Evolutionary conservation across 148 eudicot species (phyloP).

Genomic region (Vaccinium darrowii): DNA sequence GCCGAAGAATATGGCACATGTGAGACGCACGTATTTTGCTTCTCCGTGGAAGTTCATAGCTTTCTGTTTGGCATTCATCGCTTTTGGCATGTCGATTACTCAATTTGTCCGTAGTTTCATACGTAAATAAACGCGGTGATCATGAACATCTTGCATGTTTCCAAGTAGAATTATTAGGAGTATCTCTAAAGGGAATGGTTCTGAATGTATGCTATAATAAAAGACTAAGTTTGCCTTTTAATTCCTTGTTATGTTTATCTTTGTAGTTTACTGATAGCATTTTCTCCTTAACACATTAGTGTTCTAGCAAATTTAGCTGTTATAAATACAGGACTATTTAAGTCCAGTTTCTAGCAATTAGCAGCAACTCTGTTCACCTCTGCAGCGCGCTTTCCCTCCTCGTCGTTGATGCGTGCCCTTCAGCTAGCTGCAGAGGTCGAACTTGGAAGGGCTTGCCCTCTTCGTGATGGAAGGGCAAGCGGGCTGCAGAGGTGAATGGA

Average conservation of each 20-base stretch:
- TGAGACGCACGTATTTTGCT: background rate
- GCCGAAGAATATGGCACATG: background rate
- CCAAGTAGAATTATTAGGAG: background rate
- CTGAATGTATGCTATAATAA: background rate
- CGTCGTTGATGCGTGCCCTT: too few relatives aligned
- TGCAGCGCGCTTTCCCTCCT: too few relatives aligned
- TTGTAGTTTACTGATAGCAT: background rate
- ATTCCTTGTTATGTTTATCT: background rate
- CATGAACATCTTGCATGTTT: background rate
- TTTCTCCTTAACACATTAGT: background rate
- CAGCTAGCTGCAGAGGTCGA: too few relatives aligned
- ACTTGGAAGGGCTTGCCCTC: too few relatives aligned
- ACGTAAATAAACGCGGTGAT: background rate
- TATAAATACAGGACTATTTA: too few relatives aligned
- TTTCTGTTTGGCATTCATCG: background rate
- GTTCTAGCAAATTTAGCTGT: background rate
- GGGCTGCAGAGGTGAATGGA: too few relatives aligned
- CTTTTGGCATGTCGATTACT: background rate
- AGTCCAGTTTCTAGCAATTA: background rate
- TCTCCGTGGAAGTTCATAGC: background rate
- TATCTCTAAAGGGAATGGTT: background rate
- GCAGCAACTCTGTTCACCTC: too few relatives aligned
- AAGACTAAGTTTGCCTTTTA: background rate
- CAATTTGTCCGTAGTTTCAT: background rate
- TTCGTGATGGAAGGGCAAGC: too few relatives aligned